Evolutionary conservation across 2,329 filamentous ascomycete species (phyloP).

Genomic region (Aspergillus clavatus): DNA sequence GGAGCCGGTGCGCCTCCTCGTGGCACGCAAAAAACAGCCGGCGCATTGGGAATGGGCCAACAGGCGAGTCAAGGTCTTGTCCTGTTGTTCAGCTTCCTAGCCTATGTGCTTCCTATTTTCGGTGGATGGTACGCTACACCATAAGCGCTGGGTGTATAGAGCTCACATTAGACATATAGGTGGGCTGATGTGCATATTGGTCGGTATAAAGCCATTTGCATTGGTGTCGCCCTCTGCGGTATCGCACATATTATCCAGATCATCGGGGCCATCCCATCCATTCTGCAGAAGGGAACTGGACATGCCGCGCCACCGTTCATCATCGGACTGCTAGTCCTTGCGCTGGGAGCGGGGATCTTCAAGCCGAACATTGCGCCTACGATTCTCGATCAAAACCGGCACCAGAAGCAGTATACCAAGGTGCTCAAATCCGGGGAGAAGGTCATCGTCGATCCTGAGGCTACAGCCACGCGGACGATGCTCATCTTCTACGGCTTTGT

Average conservation of each 20-base stretch:
- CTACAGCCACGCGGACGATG: conserved; percentile 37
- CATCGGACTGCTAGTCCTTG: conserved; percentile 36
- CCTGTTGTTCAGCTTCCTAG: conserved; percentile 46
- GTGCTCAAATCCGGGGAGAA: conserved; percentile 42
- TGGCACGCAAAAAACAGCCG: conserved; percentile 45
- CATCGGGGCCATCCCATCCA: conserved; percentile 38
- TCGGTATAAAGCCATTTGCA: conserved; percentile 32
- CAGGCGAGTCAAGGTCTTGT: conserved; percentile 52
- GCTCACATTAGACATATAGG: conserved; percentile 6
- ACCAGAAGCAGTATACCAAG: conserved; percentile 37
- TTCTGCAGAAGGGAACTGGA: conserved; percentile 29
- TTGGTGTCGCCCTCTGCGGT: conserved; percentile 38
- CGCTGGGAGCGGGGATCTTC: conserved; percentile 37
- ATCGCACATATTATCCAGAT: conserved; percentile 32
- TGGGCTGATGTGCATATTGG: conserved; percentile 25
- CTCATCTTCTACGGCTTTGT: conserved; percentile 34
- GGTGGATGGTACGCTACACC: conserved; percentile 17
- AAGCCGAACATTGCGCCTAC: conserved; percentile 42
- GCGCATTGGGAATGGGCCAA: conserved; percentile 57
- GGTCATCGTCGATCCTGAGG: conserved; percentile 46
- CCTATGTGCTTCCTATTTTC: conserved; percentile 54
- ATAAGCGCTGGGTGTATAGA: not conserved
- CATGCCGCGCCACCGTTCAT: conserved; percentile 37
- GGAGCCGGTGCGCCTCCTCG: conserved; percentile 35
- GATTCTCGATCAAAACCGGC: conserved; percentile 43